Base-by-base conservation (phyloP, 352 stramenopile species). In the Nothophytophthora sp. region DNA sequence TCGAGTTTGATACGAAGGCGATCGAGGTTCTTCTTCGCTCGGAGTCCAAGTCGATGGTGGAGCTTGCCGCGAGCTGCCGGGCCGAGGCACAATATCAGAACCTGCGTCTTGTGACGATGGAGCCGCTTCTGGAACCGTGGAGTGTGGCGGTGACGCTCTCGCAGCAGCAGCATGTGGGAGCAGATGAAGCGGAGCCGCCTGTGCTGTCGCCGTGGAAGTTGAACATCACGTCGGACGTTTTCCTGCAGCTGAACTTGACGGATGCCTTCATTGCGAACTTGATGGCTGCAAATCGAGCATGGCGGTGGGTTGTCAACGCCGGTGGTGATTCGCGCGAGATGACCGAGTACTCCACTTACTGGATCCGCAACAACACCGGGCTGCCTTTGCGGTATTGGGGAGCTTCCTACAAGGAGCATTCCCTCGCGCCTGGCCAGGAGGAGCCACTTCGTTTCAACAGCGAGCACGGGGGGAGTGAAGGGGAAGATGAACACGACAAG, bases 21-120 rank as follows among this genome's bases (percentile, higher is more conserved):
- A 57, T 90, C 11, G 56, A 70, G 22, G 13, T 83, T 22, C 27
- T 55, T 30, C 28, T 76, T 11, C 46, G 67, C 33, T 74, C 52
- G 12, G 60, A 69, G 34, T 68, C 51, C 4, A 71, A 63, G 16
- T 62, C 58, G 11, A 69, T 60, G 33, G 47, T 86, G 34, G 64
- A 76, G 46, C 19, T 72, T 3, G 49, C 50, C 11, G 61, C 63
- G 16, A 68, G 50, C 10, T 90, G 75, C 28, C 75, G 50, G 13
- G 25, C 80, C 23, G 81, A 96, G 43, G 82, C 80, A 5, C 90
- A 78, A 67, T 96, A 96, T 59, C 81, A 94, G 48, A 96, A 95
- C 36, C 33, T 92, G 28, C 84, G 86, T 35, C 59, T 96, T 15
- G 76, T 95, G 18, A 76, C 75, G 18, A 87, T 81, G 18, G 86